Evolutionary conservation across 179 eudicot genomes (phyloP).

Genomic region (Spergularia azorica): DNA sequence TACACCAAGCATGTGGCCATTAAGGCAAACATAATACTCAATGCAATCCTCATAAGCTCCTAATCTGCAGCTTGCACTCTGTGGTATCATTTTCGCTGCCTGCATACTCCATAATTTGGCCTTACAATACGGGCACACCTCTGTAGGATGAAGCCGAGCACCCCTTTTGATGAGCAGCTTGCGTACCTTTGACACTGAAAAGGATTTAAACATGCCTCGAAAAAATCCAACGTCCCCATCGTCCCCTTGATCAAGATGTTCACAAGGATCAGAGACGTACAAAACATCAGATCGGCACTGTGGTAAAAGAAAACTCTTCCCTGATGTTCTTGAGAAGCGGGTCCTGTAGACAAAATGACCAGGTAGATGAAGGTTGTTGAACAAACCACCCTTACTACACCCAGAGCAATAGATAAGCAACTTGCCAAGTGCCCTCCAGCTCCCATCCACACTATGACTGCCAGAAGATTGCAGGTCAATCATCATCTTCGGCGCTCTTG

Average conservation of each 20-base stretch:
- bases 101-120: conserved; percentile 90
- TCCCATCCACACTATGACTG: conserved; percentile 81
- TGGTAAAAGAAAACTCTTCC: conserved; percentile 84
- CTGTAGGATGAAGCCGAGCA: conserved; percentile 68
- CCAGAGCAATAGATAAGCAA: conserved; percentile 85
- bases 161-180: conserved; percentile 70
- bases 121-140: conserved; percentile 87
- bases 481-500: conserved; percentile 94
- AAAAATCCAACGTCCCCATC: conserved; percentile 93
- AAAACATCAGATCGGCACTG: conserved; percentile 83
- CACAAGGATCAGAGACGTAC: conserved; percentile 94
- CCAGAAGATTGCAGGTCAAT: conserved; percentile 76
- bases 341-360: conserved; percentile 83
- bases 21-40: conserved; percentile 90
- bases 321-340: conserved; percentile 88
- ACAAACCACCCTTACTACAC: conserved; percentile 60
- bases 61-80: conserved; percentile 86
- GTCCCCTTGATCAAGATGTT: conserved; percentile 94
- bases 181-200: conserved; percentile 70
- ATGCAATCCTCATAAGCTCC: conserved; percentile 86
- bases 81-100: conserved; percentile 79
- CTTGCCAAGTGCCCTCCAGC: conserved; percentile 98
- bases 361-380: conserved; percentile 55
- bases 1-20: conserved; percentile 84
- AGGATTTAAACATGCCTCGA: conserved; percentile 82